Conservation (phyloP, 23 red algal species). For the Porphyridium purpureum region DNA sequence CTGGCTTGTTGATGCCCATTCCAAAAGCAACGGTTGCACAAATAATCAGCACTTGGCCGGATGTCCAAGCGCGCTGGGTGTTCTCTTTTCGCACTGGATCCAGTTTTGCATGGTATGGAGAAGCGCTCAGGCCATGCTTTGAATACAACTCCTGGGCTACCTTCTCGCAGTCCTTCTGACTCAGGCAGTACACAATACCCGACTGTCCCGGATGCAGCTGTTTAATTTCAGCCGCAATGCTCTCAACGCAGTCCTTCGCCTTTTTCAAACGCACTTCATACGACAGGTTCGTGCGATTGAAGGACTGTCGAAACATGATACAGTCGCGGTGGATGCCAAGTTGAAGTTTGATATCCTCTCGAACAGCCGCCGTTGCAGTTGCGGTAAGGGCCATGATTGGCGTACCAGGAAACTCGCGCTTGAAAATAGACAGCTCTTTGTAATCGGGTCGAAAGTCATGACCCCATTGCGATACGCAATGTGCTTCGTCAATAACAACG, state of each 20-base stretch:
- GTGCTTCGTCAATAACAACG: conserved; percentile 96
- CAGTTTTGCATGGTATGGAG: conserved; percentile 52
- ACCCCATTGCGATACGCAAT: conserved; percentile 97
- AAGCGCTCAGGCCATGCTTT: conserved; percentile 15
- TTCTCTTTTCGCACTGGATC: conserved; percentile 9
- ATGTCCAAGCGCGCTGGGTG: conserved; percentile 49
- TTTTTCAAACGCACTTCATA: conserved; percentile 79
- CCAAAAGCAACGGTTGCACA: conserved; percentile 95
- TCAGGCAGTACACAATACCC: conserved; percentile 97
- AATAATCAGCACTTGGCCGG: conserved; percentile 50
- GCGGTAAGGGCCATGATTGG: conserved; percentile 96
- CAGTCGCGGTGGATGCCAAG: conserved; percentile 63
- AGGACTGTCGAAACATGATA: conserved; percentile 89
- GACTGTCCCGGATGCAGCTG: conserved; percentile 29
- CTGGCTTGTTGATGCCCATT: conserved; percentile 98
- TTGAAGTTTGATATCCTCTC: conserved; percentile 84
- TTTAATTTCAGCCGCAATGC: conserved; percentile 46
- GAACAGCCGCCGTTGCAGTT: conserved; percentile 85
- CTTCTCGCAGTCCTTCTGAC: conserved; percentile 77
- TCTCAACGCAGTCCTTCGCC: conserved; percentile 27
- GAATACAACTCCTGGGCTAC: conserved; percentile 36
- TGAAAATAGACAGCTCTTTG: conserved; percentile 76
- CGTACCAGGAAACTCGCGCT: conserved; percentile 59
- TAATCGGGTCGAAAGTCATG: conserved; percentile 99
- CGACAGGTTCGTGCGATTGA: conserved; percentile 68